Base-by-base conservation (phyloP, 148 eudicot genomes). In the Diospyros kaki region DNA sequence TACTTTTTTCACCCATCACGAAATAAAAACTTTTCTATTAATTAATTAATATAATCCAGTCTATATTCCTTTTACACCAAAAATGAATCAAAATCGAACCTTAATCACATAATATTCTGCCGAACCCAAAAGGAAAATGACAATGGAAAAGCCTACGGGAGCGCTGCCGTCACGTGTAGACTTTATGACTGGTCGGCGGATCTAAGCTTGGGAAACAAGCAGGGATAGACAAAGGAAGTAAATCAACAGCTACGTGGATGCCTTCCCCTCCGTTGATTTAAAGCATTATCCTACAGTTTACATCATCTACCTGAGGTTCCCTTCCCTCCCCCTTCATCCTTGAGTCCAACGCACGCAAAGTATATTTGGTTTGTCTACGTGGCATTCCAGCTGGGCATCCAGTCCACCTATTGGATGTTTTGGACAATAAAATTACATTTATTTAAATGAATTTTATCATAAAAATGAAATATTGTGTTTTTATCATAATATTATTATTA, bases 131-230 rank as follows among this genome's bases (percentile, higher is more conserved):
- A 6, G n/a, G 42, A 52, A 46, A 6, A 42, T 40, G 78, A 68
- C 75, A 56, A 65, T 28, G 28, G 68, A 75, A 77, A 70, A 53
- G 75, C 48, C 74, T 46, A 73, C 14, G 18, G 18, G 60, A 54
- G 79, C 61, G 79, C 73, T 66, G 78, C 55, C 48, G 46, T 78
- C 83, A 66, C 75, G 82, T 80, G 76, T 46, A 63, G 63, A 67
- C 69, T 61, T 82, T 82, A 82, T 82, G 75, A 55, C 44, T 4
- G 72, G 75, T 68, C 72, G 78, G 68, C 72, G 60, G 48, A 72
- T 53, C 70, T 53, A 58, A 14, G 62, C 83, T 65, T 76, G 64
- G 45, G 38, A 1, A 39, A 8, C 72, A 69, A 80, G 71, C 60
- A 39, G 9, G 4, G 42, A 53, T 38, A 41, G 4, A 10, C 11